These are phyloP conservation scores for Colletotrichum siamense DNA, from an alignment of 2,329 filamentous ascomycete species.

Conservation along the genomic window DNA sequence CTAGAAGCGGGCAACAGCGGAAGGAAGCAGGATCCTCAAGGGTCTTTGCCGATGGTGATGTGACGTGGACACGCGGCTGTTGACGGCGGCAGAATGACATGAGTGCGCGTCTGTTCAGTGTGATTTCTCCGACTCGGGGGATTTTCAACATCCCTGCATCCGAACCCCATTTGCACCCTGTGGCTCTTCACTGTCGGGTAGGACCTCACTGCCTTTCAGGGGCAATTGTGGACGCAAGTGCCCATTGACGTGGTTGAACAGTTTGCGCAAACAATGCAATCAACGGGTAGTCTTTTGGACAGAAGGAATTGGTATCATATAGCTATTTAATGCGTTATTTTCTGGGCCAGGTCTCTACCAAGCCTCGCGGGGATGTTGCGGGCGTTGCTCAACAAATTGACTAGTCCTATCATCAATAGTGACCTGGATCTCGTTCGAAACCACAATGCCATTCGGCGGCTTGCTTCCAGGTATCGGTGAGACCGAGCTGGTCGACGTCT, in stretches of 20 bases:
- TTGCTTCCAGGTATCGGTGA: slow-evolving; percentile 18
- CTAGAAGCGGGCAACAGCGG: neutral
- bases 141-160: neutral
- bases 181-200: neutral
- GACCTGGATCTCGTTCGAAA: slow-evolving; percentile 47
- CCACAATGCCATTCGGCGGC: slow-evolving; percentile 37
- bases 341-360: neutral
- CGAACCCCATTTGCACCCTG: neutral
- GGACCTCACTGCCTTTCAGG: neutral
- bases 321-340: neutral
- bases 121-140: neutral
- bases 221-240: neutral
- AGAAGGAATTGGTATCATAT: neutral
- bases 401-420: slow-evolving; percentile 26
- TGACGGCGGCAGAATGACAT: neutral
- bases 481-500: slow-evolving; percentile 20
- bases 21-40: neutral
- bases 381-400: neutral
- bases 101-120: neutral
- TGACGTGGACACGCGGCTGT: neutral
- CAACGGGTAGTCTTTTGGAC: neutral
- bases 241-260: neutral
- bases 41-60: neutral
- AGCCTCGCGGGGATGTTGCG: neutral
- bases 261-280: neutral